Percentiles rank a stretch among this genome's conserved stretches.
These are phyloP conservation scores for Astragalus glycyphyllos DNA, from an alignment of 306 rosid species.

Conservation along the genomic window DNA sequence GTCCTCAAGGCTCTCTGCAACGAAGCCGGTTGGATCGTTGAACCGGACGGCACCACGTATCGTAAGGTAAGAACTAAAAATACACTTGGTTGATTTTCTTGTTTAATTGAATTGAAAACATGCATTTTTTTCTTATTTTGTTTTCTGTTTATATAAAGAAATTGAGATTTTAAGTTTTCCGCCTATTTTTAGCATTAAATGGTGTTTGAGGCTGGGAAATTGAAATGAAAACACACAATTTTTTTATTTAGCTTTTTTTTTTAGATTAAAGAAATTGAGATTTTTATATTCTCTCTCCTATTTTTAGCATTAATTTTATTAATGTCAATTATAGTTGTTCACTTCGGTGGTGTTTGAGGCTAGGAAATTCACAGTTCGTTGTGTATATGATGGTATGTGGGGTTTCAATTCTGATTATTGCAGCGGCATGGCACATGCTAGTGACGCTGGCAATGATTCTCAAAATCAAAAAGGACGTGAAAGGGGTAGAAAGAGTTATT, in stretches of 20 bases:
- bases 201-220: constrained; percentile 2
- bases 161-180: neutral
- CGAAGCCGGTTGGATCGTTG: constrained; percentile 91
- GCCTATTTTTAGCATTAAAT: constrained; percentile 12
- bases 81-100: neutral
- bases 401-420: constrained; percentile 29
- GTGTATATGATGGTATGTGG: constrained; percentile 35
- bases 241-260: neutral
- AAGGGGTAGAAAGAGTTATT: neutral
- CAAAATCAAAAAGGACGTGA: constrained; percentile 38
- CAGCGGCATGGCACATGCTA: constrained; percentile 42
- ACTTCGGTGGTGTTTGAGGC: constrained; percentile 17
- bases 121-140: constrained; percentile 7
- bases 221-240: constrained; percentile 1
- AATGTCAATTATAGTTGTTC: constrained; percentile 4
- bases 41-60: constrained; percentile 86
- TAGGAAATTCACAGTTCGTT: neutral
- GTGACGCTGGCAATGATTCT: constrained; percentile 34
- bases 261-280: neutral
- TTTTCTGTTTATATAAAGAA: neutral
- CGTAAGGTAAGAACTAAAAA: constrained; percentile 63
- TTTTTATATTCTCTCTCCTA: neutral
- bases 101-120: neutral
- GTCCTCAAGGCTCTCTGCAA: constrained; percentile 91
- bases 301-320: constrained; percentile 16